A percentile compares a stretch with the other conserved stretches of the same genome.
These are phyloP conservation scores for Phytophthora europaea DNA, from an alignment of 352 stramenopile genomes.

Conservation along the genomic window DNA sequence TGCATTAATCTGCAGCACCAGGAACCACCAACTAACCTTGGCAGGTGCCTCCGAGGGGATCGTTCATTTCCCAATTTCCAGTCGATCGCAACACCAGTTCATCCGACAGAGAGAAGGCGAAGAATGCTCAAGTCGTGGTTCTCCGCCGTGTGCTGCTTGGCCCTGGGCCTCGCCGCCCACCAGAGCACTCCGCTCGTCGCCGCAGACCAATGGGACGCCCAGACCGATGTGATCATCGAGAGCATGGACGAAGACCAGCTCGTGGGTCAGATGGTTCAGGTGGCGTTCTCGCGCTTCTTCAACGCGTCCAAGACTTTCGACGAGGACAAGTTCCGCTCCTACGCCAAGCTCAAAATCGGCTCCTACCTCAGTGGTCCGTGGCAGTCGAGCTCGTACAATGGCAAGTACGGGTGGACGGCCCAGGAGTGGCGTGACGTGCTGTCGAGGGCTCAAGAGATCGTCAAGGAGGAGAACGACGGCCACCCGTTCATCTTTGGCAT, in stretches of 20 bases:
- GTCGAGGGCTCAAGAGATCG: constrained; percentile 77
- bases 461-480: constrained; percentile 65
- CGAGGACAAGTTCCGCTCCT: constrained; percentile 63
- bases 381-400: constrained; percentile 31
- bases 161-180: constrained; percentile 26
- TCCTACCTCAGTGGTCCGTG: constrained; percentile 88
- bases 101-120: constrained; percentile 9
- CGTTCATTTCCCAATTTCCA: constrained; percentile 34
- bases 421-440: constrained; percentile 77
- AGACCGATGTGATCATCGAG: constrained; percentile 45
- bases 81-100: constrained; percentile 18
- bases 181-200: constrained; percentile 13
- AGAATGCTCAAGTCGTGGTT: constrained; percentile 49
- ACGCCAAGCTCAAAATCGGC: constrained; percentile 83
- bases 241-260: constrained; percentile 46
- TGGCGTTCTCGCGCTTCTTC: constrained; percentile 83
- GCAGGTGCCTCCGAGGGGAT: background rate
- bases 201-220: constrained; percentile 43
- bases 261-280: constrained; percentile 92
- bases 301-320: constrained; percentile 68
- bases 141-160: constrained; percentile 30
- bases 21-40: background rate
- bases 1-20: background rate
- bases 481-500: constrained; percentile 89
- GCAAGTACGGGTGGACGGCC: constrained; percentile 60